Base-by-base conservation (phyloP, 352 stramenopile genomes). In the Globisporangium megalacanthum region DNA sequence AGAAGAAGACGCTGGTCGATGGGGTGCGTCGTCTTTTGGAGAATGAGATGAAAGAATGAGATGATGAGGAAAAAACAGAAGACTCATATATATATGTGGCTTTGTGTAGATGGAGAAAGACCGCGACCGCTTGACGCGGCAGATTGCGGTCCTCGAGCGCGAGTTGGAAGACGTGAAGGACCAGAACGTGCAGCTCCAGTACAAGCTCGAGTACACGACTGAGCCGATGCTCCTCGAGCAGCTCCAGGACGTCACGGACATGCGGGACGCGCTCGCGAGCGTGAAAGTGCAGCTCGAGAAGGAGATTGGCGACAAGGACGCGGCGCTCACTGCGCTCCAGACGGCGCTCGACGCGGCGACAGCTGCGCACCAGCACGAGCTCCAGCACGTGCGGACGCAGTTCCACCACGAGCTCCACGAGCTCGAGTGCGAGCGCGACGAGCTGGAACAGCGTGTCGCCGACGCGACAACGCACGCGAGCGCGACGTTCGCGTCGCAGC, bases 1-100 rank as follows among this genome's bases (percentile, higher is more conserved):
- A 93, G 65, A 93, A 93, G 72, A 90, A 89, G 60, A 88, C 72
- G 62, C 76, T 93, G 25, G 81, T 92, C 45, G 78, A 90, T 44
- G 67, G 73, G 62, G 76, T 86, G 56, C 29, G 61, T 60, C 25
- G 4, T 29, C 25, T 29, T 29, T 5, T 6, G 25, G 6, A 39
- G 46, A 6, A 19, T 31, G 8, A 11, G 6, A 17, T 4, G 19
- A 14, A 15, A 14, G 17, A 48, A 19, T 15, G 17, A 29, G 42
- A 22, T 39, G 35, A 39, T 37, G n/a, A 17, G 41, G 1, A 22
- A 47, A 22, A 19, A 22, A 47, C 13, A 19, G 17, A 6, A 3
- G 42, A 48, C n/a, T 48, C 7, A 25, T 29, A 14, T 15, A 25
- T 29, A 14, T 15, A n/a, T 37, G 9, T 29, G 15, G 41, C 41